These are phyloP conservation scores for Oryza punctata DNA, from an alignment of 176 grass and related monocot genomes.

Conservation along the genomic window DNA sequence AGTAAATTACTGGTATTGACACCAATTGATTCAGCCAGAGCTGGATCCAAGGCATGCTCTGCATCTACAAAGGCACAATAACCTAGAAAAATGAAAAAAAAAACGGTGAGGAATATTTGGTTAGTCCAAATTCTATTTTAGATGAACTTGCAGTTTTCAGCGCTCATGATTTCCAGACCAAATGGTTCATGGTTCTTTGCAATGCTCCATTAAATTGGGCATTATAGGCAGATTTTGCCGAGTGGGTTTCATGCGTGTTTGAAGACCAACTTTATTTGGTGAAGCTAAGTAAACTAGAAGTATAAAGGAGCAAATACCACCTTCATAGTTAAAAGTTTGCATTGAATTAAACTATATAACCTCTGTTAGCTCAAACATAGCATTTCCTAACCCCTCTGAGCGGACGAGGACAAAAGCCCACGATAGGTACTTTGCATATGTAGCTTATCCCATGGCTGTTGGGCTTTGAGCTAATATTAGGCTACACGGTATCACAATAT, in stretches of 20 bases:
- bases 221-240: background rate
- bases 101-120: conserved; percentile 11
- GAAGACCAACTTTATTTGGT: background rate
- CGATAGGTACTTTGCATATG: no score
- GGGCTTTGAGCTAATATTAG: background rate
- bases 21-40: conserved; percentile 87
- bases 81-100: conserved; percentile 53
- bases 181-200: background rate
- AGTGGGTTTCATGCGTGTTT: background rate
- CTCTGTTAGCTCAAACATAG: background rate
- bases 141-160: background rate
- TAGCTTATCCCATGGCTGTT: background rate
- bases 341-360: no score
- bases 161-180: background rate
- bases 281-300: background rate
- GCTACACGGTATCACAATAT: background rate
- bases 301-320: background rate
- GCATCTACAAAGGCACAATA: conserved; percentile 98
- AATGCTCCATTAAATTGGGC: background rate
- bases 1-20: conserved; percentile 86
- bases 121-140: background rate
- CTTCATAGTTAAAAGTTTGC: no score
- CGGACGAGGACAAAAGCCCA: background rate
- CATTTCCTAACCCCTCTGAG: background rate
- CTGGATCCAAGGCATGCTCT: conserved; percentile 97